These are phyloP conservation scores for Penicillium atrosanguineum DNA, from an alignment of 495 filamentous ascomycete species.

Conservation along the genomic window DNA sequence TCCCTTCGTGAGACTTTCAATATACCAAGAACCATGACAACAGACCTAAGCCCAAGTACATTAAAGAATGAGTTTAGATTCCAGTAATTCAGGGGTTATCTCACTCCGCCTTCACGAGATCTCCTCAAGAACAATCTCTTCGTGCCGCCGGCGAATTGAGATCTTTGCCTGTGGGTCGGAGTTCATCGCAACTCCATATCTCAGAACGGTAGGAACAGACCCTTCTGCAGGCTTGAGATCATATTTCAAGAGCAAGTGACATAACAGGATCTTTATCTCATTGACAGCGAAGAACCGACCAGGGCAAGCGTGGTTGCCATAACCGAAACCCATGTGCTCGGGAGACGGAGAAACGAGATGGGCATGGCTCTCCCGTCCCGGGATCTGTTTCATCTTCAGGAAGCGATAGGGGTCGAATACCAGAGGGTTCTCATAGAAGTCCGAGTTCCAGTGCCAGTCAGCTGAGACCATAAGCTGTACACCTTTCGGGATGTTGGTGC, in stretches of 20 bases:
- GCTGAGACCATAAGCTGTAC: not conserved
- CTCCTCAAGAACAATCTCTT: slow-evolving; percentile 1
- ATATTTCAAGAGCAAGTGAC: not conserved
- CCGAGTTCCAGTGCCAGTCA: slow-evolving; percentile 2
- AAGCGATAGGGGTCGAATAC: slow-evolving; percentile 9
- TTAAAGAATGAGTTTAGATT: not conserved
- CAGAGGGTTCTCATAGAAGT: not conserved
- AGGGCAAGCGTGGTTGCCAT: slow-evolving; percentile 51
- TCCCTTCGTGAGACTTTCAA: no score
- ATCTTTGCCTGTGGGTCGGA: not conserved
- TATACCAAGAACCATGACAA: no score
- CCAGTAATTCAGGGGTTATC: not conserved
- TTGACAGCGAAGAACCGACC: slow-evolving; percentile 45
- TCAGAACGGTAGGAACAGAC: not conserved
- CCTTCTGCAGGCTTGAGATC: not conserved
- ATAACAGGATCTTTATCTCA: not conserved
- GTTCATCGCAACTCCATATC: not conserved
- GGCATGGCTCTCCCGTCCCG: slow-evolving; percentile 28
- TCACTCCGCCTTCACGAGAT: not conserved
- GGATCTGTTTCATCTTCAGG: slow-evolving; percentile 18
- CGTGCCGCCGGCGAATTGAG: not conserved
- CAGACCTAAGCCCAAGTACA: no score
- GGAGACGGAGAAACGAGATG: slow-evolving; percentile 38
- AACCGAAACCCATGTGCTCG: slow-evolving; percentile 41
- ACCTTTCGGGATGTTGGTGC: not conserved